Percentiles rank a stretch among this genome's conserved stretches.
These are phyloP conservation scores for Penicillium glabrum DNA, from an alignment of 2,329 filamentous ascomycete species.

Conservation along the genomic window DNA sequence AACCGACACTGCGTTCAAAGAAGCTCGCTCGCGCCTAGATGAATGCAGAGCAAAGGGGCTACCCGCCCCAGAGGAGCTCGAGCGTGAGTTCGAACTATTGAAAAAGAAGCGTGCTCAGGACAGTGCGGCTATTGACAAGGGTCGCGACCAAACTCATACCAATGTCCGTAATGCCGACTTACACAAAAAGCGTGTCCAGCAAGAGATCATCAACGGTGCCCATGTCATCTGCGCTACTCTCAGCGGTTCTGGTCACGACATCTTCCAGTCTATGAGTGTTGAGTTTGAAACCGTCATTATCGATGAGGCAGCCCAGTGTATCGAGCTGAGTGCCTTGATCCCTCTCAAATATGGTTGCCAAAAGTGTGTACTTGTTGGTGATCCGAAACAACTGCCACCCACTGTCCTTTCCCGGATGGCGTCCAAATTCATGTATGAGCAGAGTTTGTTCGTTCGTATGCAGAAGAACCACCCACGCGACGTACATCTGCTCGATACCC, in stretches of 20 bases:
- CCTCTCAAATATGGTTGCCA: constrained; percentile 95
- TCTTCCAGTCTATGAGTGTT: constrained; percentile 90
- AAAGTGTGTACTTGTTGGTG: constrained; percentile 95
- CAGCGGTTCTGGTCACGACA: constrained; percentile 93
- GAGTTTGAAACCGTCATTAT: constrained; percentile 99
- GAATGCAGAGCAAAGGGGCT: constrained; percentile 58
- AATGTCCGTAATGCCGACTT: constrained; percentile 83
- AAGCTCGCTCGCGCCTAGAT: constrained; percentile 71
- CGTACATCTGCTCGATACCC: constrained; percentile 91
- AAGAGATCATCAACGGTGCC: constrained; percentile 84
- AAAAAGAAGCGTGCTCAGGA: constrained; percentile 75
- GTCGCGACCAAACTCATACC: constrained; percentile 81
- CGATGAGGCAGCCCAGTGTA: constrained; percentile 96
- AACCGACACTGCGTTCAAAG: constrained; percentile 64
- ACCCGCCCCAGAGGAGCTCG: constrained; percentile 52
- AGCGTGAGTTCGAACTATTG: constrained; percentile 74
- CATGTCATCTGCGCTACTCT: constrained; percentile 94
- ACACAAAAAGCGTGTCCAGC: constrained; percentile 78
- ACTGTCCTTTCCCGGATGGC: constrained; percentile 95
- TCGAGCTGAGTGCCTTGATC: constrained; percentile 93
- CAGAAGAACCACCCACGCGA: constrained; percentile 85
- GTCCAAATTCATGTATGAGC: constrained; percentile 89
- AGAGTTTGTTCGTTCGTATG: constrained; percentile 98
- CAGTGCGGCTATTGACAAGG: constrained; percentile 79
- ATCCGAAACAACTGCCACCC: constrained; percentile 94